Evolutionary conservation across 768 basidiomycete species (phyloP).

Genomic region (Tylopilus plumbeoviolaceoides): DNA sequence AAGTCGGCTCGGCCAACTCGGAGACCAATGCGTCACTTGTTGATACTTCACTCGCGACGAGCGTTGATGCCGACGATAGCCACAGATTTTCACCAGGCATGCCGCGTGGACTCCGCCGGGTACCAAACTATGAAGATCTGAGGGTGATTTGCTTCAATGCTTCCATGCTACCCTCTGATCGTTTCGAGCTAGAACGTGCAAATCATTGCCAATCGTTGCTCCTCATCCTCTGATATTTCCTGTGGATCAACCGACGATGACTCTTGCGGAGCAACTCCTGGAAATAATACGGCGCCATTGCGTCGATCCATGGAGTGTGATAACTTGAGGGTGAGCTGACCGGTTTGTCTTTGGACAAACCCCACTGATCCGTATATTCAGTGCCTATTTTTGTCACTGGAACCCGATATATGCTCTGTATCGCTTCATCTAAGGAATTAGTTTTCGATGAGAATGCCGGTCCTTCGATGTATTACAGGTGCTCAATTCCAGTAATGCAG

Average conservation of each 20-base stretch:
- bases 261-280: background rate
- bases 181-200: background rate
- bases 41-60: constrained; percentile 20
- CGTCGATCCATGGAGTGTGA: background rate
- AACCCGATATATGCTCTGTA: background rate
- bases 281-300: background rate
- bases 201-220: background rate
- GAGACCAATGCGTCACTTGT: background rate
- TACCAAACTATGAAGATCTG: constrained; percentile 16
- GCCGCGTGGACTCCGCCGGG: constrained; percentile 14
- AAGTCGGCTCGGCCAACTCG: background rate
- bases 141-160: constrained; percentile 5
- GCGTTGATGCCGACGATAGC: constrained; percentile 9
- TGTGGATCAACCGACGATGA: background rate
- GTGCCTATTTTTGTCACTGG: constrained; percentile 2
- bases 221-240: background rate
- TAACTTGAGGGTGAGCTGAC: background rate
- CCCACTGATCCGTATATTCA: constrained; percentile 4
- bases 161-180: background rate
- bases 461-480: background rate
- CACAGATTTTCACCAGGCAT: background rate
- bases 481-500: constrained; percentile 1
- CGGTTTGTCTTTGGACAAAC: background rate
- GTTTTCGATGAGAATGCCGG: constrained; percentile 1
- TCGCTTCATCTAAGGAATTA: background rate